Percentiles rank a stretch among this genome's conserved stretches.
phyloP scores from a whole-genome alignment of 805 yeast species.

The Teunomyces lycoperdinae region DNA sequence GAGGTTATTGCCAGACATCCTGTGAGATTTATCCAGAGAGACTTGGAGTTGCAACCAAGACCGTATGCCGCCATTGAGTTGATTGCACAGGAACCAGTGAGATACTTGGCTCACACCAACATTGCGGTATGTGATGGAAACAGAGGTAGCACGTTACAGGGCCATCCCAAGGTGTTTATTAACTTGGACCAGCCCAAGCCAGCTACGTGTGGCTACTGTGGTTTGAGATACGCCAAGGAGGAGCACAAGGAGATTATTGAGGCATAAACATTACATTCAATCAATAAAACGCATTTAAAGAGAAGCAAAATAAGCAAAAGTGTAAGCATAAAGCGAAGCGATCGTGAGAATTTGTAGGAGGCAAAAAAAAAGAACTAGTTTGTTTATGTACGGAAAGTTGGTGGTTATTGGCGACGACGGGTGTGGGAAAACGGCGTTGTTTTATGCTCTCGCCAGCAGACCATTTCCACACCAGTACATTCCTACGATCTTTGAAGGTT shows the following conservation, averaged over 20 bases:
- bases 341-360: no score
- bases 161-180: slow-evolving; percentile 82
- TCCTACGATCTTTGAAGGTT: slow-evolving; percentile 1
- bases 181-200: slow-evolving; percentile 75
- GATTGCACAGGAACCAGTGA: slow-evolving; percentile 70
- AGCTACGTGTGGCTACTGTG: slow-evolving; percentile 79
- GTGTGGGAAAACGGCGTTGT: background rate
- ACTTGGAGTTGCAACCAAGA: slow-evolving; percentile 65
- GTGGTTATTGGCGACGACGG: background rate
- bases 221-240: slow-evolving; percentile 60
- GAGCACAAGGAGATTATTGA: slow-evolving; percentile 45
- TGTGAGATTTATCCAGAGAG: slow-evolving; percentile 65
- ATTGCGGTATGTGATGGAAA: slow-evolving; percentile 85
- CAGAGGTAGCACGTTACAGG: slow-evolving; percentile 62
- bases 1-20: slow-evolving; percentile 55
- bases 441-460: background rate
- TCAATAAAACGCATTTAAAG: background rate
- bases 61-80: slow-evolving; percentile 84
- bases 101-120: slow-evolving; percentile 50
- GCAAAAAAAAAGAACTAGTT: no score
- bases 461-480: background rate
- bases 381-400: background rate
- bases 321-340: no score
- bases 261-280: slow-evolving; percentile 4
- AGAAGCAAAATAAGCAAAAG: background rate